These are phyloP conservation scores for Metschnikowia bowlesiae DNA, from an alignment of 805 yeast species.

Conservation along the genomic window DNA sequence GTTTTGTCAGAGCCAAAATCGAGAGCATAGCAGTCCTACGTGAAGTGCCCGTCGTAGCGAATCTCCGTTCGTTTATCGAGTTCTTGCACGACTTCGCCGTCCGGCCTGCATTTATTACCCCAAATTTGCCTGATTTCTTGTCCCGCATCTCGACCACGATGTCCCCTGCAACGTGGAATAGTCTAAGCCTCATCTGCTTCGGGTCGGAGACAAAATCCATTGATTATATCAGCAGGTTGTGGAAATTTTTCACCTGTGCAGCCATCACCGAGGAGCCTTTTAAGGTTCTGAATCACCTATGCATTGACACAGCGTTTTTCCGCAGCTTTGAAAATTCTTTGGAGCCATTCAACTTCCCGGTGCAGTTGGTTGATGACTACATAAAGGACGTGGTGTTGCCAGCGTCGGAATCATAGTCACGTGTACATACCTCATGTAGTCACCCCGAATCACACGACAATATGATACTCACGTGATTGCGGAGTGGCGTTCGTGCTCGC, in stretches of 20 bases:
- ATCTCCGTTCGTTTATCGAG: slow-evolving; percentile 5
- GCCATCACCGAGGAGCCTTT: slow-evolving; percentile 6
- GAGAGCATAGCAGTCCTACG: slow-evolving; percentile 4
- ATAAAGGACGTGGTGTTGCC: slow-evolving; percentile 10
- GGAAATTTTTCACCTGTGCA: slow-evolving; percentile 12
- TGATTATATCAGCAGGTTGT: slow-evolving; percentile 10
- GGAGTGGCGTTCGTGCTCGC: neutral
- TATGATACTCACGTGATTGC: neutral
- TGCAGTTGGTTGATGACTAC: slow-evolving; percentile 10
- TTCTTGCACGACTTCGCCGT: slow-evolving; percentile 10
- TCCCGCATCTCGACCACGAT: slow-evolving; percentile 6
- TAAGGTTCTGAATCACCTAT: slow-evolving; percentile 5
- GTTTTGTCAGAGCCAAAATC: slow-evolving; percentile 5
- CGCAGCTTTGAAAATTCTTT: slow-evolving; percentile 8
- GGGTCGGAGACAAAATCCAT: slow-evolving; percentile 7
- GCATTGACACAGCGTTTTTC: slow-evolving; percentile 12
- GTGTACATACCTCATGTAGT: neutral
- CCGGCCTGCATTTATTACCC: slow-evolving; percentile 5
- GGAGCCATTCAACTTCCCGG: slow-evolving; percentile 9
- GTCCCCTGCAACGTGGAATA: slow-evolving; percentile 7
- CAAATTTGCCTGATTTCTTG: slow-evolving; percentile 7
- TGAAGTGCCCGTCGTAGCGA: slow-evolving; percentile 8
- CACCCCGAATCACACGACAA: neutral
- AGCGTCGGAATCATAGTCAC: slow-evolving; percentile 1
- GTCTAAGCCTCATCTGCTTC: slow-evolving; percentile 9